Evolutionary conservation across 352 stramenopile genomes (phyloP).

Genomic region (Globisporangium rhizosaccharum): DNA sequence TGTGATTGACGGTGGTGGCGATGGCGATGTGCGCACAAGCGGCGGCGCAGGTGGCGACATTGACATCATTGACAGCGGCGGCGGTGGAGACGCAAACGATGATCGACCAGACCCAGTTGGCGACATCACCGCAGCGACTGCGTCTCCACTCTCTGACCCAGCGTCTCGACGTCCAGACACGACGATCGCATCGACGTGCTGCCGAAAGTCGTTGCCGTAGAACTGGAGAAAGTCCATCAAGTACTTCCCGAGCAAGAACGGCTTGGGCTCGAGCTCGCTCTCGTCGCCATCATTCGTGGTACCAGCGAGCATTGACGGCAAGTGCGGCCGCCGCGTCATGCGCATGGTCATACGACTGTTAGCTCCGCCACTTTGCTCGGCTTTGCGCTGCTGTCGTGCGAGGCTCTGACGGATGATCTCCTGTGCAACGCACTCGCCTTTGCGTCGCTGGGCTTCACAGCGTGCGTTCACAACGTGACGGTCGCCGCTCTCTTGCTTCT

Average conservation of each 20-base stretch:
- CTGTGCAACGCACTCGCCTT: constrained; percentile 39
- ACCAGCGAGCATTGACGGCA: constrained; percentile 30
- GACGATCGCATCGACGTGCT: constrained; percentile 61
- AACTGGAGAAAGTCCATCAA: constrained; percentile 84
- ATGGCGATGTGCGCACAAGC: constrained; percentile 7
- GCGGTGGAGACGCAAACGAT: background rate
- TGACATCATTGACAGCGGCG: background rate
- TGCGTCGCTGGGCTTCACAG: constrained; percentile 41
- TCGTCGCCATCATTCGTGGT: constrained; percentile 10
- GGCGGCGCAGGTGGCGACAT: constrained; percentile 3
- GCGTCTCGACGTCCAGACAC: background rate
- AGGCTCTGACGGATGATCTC: constrained; percentile 50
- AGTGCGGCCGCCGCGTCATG: constrained; percentile 23
- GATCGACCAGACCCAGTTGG: constrained; percentile 5
- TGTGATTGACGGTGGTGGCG: constrained; percentile 10
- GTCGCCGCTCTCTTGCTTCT: background rate
- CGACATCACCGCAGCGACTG: background rate
- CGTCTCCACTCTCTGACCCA: constrained; percentile 4
- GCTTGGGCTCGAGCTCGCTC: constrained; percentile 29
- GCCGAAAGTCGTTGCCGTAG: constrained; percentile 78
- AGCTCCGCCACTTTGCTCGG: constrained; percentile 6
- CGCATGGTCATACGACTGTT: constrained; percentile 7
- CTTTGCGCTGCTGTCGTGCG: constrained; percentile 26
- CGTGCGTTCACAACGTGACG: constrained; percentile 4
- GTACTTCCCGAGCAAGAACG: constrained; percentile 67